Evolutionary conservation across 2,329 filamentous ascomycete genomes (phyloP), one percentile per base, ranked within the genome.

Genomic region (Teratosphaeria gauchensis): DNA sequence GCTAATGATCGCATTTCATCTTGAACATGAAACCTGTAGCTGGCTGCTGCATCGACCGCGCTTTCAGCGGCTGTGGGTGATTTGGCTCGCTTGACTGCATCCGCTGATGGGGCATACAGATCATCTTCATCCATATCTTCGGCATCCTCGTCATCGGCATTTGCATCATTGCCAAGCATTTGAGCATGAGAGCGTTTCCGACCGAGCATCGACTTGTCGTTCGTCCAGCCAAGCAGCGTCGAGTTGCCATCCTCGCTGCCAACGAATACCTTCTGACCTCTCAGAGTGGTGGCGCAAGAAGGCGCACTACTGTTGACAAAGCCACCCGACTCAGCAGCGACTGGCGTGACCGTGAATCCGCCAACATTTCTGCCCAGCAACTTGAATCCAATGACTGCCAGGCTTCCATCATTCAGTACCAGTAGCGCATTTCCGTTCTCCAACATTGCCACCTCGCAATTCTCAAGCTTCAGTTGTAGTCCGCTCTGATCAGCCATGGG

Each of bases 291-390:
- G 1, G 90, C 81, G 61, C 88, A 91, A 1, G 90, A 87, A 30
- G 86, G 82, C 24, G 81, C 76, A 51, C 81, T 80, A 54, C 81
- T 80, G 59, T 95, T 70, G 9, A 89, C 62, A 32, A 75, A 71
- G 7, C 87, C 87, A 9, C 88, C 87, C 28, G 81, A 78, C 57
- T 89, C 84, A 46, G 76, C 67, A 4, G 82, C 70, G 21, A 55
- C 33, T 46, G 83, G 74, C 62, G 83, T 84, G 56, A 99, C 75
- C n/a, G 82, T 84, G 61, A 99, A 79, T 1, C 90, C 91, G 30
- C 92, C 95, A 1, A 99, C 90, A 2, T 89, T 95, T 57, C 94
- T 84, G 16, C 95, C 94, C 70, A 96, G 92, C 61, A 96, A 83
- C 57, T 85, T 86, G 76, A 99, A 96, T 16, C 83, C 86, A 12